Percentiles rank a stretch among this genome's conserved stretches.
Conservation (phyloP, 2,329 filamentous ascomycete genomes). For the Ophiostoma sp. region DNA sequence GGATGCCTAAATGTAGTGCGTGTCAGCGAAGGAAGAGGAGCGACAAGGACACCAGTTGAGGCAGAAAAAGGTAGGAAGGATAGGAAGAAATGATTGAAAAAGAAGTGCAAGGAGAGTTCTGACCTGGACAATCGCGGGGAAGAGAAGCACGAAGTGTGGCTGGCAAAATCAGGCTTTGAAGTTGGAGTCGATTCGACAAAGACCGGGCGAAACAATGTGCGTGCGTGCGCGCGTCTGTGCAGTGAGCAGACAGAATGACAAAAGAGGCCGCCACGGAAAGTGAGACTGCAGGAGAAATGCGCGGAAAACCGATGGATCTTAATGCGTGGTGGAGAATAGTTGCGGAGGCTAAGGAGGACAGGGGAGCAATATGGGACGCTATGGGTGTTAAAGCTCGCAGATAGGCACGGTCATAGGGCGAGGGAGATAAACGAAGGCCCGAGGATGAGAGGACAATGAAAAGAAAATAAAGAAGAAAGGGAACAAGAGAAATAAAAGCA, state of each 20-base stretch:
- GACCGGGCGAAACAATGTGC: background rate
- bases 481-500: background rate
- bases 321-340: constrained; percentile 4
- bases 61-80: background rate
- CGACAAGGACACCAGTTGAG: background rate
- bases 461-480: background rate
- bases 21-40: constrained; percentile 6
- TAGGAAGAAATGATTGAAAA: background rate
- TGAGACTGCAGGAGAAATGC: background rate
- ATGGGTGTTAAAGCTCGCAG: constrained; percentile 5
- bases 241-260: background rate
- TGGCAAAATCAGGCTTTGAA: background rate
- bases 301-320: constrained; percentile 5
- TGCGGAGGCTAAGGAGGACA: background rate
- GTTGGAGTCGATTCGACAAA: background rate
- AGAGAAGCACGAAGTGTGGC: constrained; percentile 8
- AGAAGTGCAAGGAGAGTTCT: background rate
- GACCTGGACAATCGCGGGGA: background rate
- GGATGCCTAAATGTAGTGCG: constrained; percentile 19
- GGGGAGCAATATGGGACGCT: constrained; percentile 6
- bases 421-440: background rate
- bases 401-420: background rate
- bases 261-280: constrained; percentile 8
- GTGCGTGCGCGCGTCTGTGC: background rate
- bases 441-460: background rate